Evolutionary conservation across 306 rosid species (phyloP).

Genomic region (Aeschynomene evenia): DNA sequence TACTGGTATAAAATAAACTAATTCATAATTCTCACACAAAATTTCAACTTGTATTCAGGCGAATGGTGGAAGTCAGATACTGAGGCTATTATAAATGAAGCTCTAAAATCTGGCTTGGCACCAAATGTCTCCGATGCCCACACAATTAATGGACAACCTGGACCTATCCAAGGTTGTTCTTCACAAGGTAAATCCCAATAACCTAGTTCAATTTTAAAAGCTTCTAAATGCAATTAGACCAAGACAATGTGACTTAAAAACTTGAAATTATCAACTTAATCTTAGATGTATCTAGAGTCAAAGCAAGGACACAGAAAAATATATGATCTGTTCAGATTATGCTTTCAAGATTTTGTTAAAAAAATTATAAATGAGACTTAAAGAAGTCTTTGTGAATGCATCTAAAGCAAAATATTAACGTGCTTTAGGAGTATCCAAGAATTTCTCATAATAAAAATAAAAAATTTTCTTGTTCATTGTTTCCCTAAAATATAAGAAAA

Average conservation of each 20-base stretch:
- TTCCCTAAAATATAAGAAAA: too few relatives aligned
- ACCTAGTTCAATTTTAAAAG: too few relatives aligned
- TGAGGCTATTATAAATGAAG: slow-evolving; percentile 60
- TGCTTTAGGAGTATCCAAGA: too few relatives aligned
- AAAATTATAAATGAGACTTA: neutral
- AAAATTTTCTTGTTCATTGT: too few relatives aligned
- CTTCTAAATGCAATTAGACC: neutral
- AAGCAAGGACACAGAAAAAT: neutral
- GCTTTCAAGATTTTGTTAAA: neutral
- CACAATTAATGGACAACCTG: slow-evolving; percentile 59
- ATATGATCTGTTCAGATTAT: neutral
- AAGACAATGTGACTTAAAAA: slow-evolving; percentile 1
- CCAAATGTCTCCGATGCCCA: slow-evolving; percentile 78
- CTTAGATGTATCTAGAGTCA: neutral
- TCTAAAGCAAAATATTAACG: too few relatives aligned
- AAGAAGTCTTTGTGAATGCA: too few relatives aligned
- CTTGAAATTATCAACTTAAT: neutral
- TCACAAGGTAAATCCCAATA: slow-evolving; percentile 38
- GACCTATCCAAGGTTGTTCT: slow-evolving; percentile 42
- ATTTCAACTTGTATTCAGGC: slow-evolving; percentile 38
- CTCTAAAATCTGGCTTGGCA: slow-evolving; percentile 62
- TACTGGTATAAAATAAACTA: neutral
- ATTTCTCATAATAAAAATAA: too few relatives aligned
- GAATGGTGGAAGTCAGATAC: slow-evolving; percentile 86
- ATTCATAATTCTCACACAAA: neutral